phyloP scores from a whole-genome alignment of 345 rosid genomes.

The Diplotaxis tenuifolia region DNA sequence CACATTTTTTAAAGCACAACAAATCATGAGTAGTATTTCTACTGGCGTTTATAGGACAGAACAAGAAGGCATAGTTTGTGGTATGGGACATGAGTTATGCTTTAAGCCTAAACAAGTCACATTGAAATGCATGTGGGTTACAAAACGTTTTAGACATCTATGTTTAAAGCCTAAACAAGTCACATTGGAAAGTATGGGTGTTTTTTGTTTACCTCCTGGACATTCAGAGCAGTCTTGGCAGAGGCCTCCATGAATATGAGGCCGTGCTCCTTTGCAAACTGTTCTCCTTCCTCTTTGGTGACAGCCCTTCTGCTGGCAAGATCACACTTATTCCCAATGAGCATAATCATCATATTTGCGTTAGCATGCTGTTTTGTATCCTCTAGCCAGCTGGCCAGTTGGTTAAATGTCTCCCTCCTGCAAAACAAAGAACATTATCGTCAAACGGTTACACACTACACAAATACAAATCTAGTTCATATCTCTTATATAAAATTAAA shows the following conservation, averaged over 20 bases:
- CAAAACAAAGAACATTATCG: not conserved
- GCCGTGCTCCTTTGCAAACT: constrained; percentile 94
- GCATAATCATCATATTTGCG: constrained; percentile 97
- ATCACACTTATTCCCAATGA: constrained; percentile 89
- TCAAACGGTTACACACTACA: not conserved
- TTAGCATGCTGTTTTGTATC: constrained; percentile 99
- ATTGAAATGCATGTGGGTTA: not conserved
- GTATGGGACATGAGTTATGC: not conserved
- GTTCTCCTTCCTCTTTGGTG: constrained; percentile 92
- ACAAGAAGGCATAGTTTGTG: not conserved
- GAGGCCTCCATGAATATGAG: constrained; percentile 99
- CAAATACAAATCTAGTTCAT: not conserved
- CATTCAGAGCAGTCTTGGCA: constrained; percentile 97
- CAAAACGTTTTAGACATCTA: not conserved
- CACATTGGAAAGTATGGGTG: not conserved
- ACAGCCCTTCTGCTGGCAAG: constrained; percentile 98
- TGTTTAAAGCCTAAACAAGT: not conserved
- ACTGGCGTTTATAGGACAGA: not conserved
- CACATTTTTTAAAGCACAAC: not conserved
- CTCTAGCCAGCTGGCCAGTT: constrained; percentile 94
- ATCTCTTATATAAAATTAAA: too few species aligned
- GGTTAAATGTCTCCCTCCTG: constrained; percentile 95
- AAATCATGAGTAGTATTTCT: not conserved
- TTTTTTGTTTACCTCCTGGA: constrained; percentile 64
- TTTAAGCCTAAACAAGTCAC: not conserved